Conservation (phyloP, 1,284 basidiomycete species). For the Ganoderma lingzhi region DNA sequence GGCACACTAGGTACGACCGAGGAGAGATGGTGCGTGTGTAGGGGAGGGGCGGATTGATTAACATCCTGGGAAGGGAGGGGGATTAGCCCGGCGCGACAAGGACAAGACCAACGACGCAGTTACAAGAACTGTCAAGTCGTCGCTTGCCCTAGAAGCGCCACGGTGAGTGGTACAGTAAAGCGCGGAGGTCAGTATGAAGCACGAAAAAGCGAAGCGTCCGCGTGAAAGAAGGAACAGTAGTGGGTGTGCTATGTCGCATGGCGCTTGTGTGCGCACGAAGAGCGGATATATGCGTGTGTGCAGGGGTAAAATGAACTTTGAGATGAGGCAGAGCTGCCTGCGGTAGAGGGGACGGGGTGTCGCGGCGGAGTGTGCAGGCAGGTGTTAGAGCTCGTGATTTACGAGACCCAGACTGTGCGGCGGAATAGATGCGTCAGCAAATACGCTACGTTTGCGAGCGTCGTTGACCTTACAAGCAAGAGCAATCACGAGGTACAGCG, state of each 20-base stretch:
- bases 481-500: constrained; percentile 44
- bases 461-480: constrained; percentile 38
- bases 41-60: no score
- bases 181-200: neutral
- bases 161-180: constrained; percentile 20
- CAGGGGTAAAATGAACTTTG: neutral
- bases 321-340: neutral
- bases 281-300: constrained; percentile 13
- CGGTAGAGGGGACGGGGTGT: constrained; percentile 19
- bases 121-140: constrained; percentile 1
- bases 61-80: neutral
- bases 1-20: neutral
- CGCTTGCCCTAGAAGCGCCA: constrained; percentile 23
- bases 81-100: constrained; percentile 26
- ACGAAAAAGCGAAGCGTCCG: constrained; percentile 2
- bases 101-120: constrained; percentile 12
- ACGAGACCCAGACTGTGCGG: constrained; percentile 42
- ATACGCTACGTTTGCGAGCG: neutral
- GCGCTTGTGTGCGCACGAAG: neutral
- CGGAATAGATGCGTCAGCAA: constrained; percentile 9
- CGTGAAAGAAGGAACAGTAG: constrained; percentile 11
- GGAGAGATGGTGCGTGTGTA: neutral
- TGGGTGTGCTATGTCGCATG: constrained; percentile 7
- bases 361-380: constrained; percentile 15
- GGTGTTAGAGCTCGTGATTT: constrained; percentile 14